phyloP scores from a whole-genome alignment of 225 moss, liverwort and hornwort genomes.

The Physcomitrium patens region DNA sequence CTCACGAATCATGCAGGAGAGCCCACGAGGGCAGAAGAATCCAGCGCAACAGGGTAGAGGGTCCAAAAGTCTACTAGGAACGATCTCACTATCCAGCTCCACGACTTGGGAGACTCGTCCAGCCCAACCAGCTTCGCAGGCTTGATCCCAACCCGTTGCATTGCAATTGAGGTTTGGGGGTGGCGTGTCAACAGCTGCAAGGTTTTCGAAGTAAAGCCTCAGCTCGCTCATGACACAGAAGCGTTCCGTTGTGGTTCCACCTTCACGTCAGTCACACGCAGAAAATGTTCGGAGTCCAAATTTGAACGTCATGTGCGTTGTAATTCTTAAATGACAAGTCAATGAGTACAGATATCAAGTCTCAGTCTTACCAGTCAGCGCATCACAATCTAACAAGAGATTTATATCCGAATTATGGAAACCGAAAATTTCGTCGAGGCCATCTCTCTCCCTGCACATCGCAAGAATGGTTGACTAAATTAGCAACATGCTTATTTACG shows the following conservation, averaged over 20 bases:
- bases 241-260: slow-evolving; percentile 48
- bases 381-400: slow-evolving; percentile 49
- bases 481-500: background rate
- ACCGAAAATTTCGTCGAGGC: slow-evolving; percentile 54
- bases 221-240: slow-evolving; percentile 56
- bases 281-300: background rate
- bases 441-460: slow-evolving; percentile 55
- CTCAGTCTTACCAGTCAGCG: slow-evolving; percentile 40
- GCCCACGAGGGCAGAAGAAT: slow-evolving; percentile 91
- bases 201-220: slow-evolving; percentile 57
- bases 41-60: slow-evolving; percentile 78
- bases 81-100: slow-evolving; percentile 41
- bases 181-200: slow-evolving; percentile 52
- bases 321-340: no score
- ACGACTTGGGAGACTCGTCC: slow-evolving; percentile 41
- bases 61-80: slow-evolving; percentile 43
- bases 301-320: background rate
- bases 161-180: slow-evolving; percentile 65
- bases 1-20: slow-evolving; percentile 98
- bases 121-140: slow-evolving; percentile 66
- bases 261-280: slow-evolving; percentile 35
- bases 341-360: background rate
- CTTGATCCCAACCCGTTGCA: slow-evolving; percentile 61
- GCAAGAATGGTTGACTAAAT: background rate
- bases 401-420: slow-evolving; percentile 32